phyloP scores from a whole-genome alignment of 2,329 filamentous ascomycete species.

The Hypoxylon sp. region DNA sequence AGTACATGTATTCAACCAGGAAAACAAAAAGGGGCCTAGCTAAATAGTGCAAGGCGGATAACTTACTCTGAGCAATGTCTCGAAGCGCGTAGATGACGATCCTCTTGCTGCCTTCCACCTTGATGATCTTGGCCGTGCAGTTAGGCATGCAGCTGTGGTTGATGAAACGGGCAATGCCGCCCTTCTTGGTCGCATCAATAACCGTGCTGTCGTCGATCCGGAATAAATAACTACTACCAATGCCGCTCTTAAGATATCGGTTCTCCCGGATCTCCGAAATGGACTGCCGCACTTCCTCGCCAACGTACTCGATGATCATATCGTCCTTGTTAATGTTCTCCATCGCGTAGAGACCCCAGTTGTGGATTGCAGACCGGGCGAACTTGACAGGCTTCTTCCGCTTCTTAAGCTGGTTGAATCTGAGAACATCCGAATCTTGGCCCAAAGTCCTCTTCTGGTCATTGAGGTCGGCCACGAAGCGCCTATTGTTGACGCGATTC shows the following conservation, averaged over 20 bases:
- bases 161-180: conserved; percentile 97
- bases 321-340: conserved; percentile 97
- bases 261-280: conserved; percentile 96
- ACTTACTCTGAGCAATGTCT: conserved; percentile 93
- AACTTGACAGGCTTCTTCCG: conserved; percentile 99
- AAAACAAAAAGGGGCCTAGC: background rate
- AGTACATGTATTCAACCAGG: conserved; percentile 31
- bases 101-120: conserved; percentile 95
- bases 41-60: no score
- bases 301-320: conserved; percentile 99
- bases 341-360: conserved; percentile 97
- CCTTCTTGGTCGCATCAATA: conserved; percentile 97
- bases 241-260: conserved; percentile 92
- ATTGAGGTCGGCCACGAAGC: conserved; percentile 92
- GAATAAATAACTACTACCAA: conserved; percentile 97
- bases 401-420: conserved; percentile 99
- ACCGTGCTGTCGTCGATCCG: conserved; percentile 98
- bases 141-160: conserved; percentile 99
- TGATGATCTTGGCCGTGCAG: conserved; percentile 99
- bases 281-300: conserved; percentile 94
- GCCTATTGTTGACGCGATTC: conserved; percentile 94
- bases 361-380: conserved; percentile 96
- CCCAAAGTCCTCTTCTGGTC: conserved; percentile 89
- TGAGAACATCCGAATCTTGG: conserved; percentile 86
- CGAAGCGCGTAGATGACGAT: conserved; percentile 98